phyloP scores from a whole-genome alignment of 2,329 filamentous ascomycete genomes.

The Monosporascus sp. region DNA sequence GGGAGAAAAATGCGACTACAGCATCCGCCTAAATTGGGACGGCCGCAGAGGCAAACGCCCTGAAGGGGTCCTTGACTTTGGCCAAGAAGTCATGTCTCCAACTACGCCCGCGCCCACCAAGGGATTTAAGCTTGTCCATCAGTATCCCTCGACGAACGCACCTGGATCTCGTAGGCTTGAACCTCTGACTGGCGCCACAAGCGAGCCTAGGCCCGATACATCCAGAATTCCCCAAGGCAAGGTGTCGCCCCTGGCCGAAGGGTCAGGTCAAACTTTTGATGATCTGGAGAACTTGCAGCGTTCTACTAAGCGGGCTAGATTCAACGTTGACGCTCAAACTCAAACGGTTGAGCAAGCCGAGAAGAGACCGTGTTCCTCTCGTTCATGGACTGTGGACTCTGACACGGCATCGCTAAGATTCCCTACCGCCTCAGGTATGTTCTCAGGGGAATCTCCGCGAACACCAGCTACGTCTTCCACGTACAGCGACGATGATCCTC shows the following conservation, averaged over 20 bases:
- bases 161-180: conserved; percentile 24
- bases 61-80: conserved; percentile 28
- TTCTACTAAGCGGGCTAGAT: conserved; percentile 23
- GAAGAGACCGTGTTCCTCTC: conserved; percentile 24
- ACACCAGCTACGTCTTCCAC: conserved; percentile 36
- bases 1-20: conserved; percentile 73
- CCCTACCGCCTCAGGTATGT: conserved; percentile 18
- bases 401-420: conserved; percentile 19
- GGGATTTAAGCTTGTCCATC: conserved; percentile 32
- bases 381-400: conserved; percentile 24
- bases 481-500: conserved; percentile 32
- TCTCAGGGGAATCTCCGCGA: conserved; percentile 28
- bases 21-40: conserved; percentile 76
- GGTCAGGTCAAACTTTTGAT: conserved; percentile 11
- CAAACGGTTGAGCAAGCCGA: conserved; percentile 17
- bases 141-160: conserved; percentile 23
- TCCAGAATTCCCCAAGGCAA: conserved; percentile 9
- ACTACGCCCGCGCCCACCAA: conserved; percentile 23
- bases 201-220: conserved; percentile 12
- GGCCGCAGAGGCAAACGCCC: conserved; percentile 59
- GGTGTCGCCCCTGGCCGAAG: conserved; percentile 14
- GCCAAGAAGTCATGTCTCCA: conserved; percentile 15
- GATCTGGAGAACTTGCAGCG: conserved; percentile 17
- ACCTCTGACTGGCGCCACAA: conserved; percentile 19
- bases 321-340: conserved; percentile 15